Base-by-base conservation (phyloP, 345 rosid genomes). In the Brassica rapa region DNA sequence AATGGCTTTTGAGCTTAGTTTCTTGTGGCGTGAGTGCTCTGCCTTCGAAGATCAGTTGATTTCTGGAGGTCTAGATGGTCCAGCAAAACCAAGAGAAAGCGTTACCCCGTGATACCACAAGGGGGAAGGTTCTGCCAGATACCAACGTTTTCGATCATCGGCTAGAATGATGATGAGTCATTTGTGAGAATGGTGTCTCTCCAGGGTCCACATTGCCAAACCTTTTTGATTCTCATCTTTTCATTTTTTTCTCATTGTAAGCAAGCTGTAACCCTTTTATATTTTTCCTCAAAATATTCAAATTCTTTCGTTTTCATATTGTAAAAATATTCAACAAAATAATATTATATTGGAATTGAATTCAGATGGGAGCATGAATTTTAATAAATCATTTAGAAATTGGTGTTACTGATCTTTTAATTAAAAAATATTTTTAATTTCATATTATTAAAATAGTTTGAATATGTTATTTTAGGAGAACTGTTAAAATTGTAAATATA, bases 181-280 rank as follows among this genome's bases (percentile, higher is more conserved):
- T 19, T 19, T 19, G 21, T 19, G 21, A 19, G 21, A 19, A 19
- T 19, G 21, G 21, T 19, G 21, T 19, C 21, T 19, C 1, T 19
- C 21, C 21, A 19, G 1, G 21, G 21, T 19, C 21, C 21, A 19
- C 21, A 19, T 19, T 19, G 21, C 21, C 21, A 19, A 19, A 70
- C 55, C 51, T 70, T 49, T 70, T 37, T 37, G n/a, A 64, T 77
- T 71, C 16, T 55, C 65, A 7, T 62, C 21, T 55, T 46, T 70
- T 62, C 53, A 53, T 70, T 71, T 68, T 68, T 53, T 70, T 66
- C 76, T 70, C 81, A 33, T 70, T 77, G 65, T 56, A 71, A 46
- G 19, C 74, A 55, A 76, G 68, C 62, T 60, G 37, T 23, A 62
- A 65, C 27, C 55, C 70, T 33, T 32, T 63, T 49, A 19, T 4